A percentile compares a stretch with the other conserved stretches of the same genome.
phyloP scores from a whole-genome alignment of 176 grass and related monocot species.

The Canna indica region DNA sequence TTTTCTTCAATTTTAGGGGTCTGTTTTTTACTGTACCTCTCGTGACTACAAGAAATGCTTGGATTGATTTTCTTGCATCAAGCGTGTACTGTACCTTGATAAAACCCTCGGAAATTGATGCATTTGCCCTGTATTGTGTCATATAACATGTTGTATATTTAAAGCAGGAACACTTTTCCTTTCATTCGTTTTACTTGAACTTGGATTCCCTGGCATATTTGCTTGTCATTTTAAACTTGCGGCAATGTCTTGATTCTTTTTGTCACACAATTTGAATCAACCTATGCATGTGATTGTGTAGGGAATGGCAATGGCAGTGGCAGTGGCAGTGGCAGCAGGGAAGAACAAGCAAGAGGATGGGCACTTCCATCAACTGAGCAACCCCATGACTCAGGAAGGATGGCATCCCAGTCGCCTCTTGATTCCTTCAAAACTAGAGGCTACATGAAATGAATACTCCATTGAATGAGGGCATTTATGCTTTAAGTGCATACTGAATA shows the following conservation, averaged over 20 bases:
- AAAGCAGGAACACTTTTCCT: too few relatives aligned
- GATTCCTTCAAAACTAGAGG: neutral
- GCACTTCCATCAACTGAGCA: conserved; percentile 28
- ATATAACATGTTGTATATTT: too few relatives aligned
- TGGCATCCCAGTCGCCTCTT: neutral
- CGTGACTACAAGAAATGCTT: too few relatives aligned
- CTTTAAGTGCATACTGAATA: neutral
- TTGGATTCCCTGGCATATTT: neutral
- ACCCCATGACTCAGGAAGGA: conserved; percentile 1
- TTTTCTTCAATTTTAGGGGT: too few relatives aligned
- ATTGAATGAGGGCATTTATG: neutral
- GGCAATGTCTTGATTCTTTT: neutral
- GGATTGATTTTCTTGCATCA: too few relatives aligned
- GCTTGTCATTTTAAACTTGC: neutral
- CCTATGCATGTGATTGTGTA: neutral
- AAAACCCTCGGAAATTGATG: too few relatives aligned
- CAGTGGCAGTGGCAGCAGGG: neutral
- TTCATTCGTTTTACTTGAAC: too few relatives aligned
- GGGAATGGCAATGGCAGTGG: conserved; percentile 16
- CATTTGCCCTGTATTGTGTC: too few relatives aligned
- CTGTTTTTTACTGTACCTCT: too few relatives aligned
- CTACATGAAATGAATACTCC: neutral
- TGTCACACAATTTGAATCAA: neutral
- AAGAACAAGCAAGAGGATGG: conserved; percentile 17
- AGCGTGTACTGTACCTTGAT: too few relatives aligned